Evolutionary conservation across 208 protist species (phyloP).

Genomic region (Phytomonas francai): DNA sequence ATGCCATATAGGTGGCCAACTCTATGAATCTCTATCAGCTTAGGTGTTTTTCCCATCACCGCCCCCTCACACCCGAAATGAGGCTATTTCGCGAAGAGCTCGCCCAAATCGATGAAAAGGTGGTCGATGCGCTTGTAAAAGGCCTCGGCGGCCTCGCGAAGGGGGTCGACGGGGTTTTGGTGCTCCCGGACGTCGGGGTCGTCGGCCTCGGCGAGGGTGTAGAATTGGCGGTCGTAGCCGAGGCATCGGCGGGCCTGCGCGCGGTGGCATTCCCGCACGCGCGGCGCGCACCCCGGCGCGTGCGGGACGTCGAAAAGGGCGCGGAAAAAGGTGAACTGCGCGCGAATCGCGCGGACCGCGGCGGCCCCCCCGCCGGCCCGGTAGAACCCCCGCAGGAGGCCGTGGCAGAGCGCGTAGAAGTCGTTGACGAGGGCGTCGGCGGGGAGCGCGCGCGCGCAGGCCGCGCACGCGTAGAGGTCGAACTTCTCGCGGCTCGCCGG

Average conservation of each 20-base stretch:
- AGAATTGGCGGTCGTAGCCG: conserved; percentile 45
- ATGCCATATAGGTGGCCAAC: conserved; percentile 10
- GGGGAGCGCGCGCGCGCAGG: conserved; percentile 42
- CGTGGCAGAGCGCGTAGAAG: conserved; percentile 67
- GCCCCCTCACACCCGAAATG: background rate
- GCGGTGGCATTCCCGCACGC: conserved; percentile 56
- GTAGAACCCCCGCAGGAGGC: conserved; percentile 78
- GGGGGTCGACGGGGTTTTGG: conserved; percentile 58
- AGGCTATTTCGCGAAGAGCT: conserved; percentile 30
- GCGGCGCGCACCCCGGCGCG: conserved; percentile 44
- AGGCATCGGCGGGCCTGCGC: conserved; percentile 62
- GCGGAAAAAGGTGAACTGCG: conserved; percentile 84
- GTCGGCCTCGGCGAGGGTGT: conserved; percentile 50
- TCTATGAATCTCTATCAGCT: conserved; percentile 4
- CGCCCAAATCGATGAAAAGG: conserved; percentile 64
- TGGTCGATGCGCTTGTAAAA: conserved; percentile 85
- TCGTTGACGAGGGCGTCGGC: conserved; percentile 75
- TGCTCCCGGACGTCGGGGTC: conserved; percentile 39
- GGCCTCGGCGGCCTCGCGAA: conserved; percentile 50
- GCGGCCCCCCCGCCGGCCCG: conserved; percentile 45
- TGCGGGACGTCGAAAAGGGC: conserved; percentile 86
- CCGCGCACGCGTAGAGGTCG: conserved; percentile 69
- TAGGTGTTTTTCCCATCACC: background rate
- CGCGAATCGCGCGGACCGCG: conserved; percentile 54
- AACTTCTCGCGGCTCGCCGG: conserved; percentile 17